These are phyloP conservation scores for Thermothelomyces thermophilus DNA, from an alignment of 2,329 filamentous ascomycete species.

Conservation along the genomic window DNA sequence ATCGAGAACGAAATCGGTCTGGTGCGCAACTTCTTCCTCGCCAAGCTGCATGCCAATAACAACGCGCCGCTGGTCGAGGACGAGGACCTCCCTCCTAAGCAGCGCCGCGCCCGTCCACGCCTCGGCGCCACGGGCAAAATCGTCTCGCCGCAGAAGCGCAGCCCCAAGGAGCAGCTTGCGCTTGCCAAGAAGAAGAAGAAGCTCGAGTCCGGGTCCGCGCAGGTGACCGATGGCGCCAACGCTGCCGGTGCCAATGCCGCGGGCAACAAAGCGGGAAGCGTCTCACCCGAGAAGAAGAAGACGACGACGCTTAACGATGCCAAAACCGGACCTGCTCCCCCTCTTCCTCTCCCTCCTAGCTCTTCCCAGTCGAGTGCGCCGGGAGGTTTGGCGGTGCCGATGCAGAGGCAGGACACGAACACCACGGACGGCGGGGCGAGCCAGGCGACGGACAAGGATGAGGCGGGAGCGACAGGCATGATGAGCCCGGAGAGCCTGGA, in stretches of 20 bases:
- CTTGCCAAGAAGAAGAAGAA: constrained; percentile 87
- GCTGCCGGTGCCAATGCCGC: constrained; percentile 21
- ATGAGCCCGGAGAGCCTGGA: constrained; percentile 78
- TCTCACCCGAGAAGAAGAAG: constrained; percentile 44
- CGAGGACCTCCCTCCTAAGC: constrained; percentile 88
- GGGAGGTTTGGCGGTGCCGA: constrained; percentile 38
- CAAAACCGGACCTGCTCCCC: constrained; percentile 22
- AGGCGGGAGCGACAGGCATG: constrained; percentile 54
- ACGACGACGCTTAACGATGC: neutral
- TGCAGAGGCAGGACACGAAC: constrained; percentile 20
- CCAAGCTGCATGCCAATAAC: constrained; percentile 77
- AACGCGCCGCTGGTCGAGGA: constrained; percentile 85
- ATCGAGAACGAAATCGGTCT: constrained; percentile 77
- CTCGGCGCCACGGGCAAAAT: constrained; percentile 75
- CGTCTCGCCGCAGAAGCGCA: constrained; percentile 73
- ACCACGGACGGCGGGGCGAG: constrained; percentile 41
- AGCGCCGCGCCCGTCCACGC: constrained; percentile 65
- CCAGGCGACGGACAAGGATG: constrained; percentile 59
- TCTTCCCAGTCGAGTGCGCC: constrained; percentile 17
- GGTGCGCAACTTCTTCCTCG: constrained; percentile 84
- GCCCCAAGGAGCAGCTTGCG: constrained; percentile 73
- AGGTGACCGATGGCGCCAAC: constrained; percentile 38
- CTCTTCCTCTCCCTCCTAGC: neutral
- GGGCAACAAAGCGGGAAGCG: constrained; percentile 32
- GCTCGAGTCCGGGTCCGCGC: constrained; percentile 47